phyloP scores from a whole-genome alignment of 768 basidiomycete species.

The Suillus subalutaceus region DNA sequence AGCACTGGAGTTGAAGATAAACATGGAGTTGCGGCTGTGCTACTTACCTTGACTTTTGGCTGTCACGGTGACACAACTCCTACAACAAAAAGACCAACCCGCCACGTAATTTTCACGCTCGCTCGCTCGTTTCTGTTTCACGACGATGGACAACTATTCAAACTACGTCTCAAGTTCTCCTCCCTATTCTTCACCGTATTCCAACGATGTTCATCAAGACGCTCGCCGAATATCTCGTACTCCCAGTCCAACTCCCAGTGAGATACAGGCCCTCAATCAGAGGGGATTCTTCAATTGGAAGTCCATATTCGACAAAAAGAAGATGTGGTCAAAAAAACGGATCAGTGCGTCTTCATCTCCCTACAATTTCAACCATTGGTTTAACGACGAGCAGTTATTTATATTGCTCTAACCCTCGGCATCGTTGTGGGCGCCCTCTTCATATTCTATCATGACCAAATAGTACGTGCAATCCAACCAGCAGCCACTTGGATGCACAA shows the following conservation, averaged over 20 bases:
- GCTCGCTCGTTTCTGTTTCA: slow-evolving; percentile 1
- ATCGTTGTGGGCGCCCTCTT: slow-evolving; percentile 55
- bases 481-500: slow-evolving; percentile 47
- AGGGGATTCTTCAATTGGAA: slow-evolving; percentile 50
- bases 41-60: not conserved
- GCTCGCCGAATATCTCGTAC: slow-evolving; percentile 39
- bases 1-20: not conserved
- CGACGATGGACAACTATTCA: slow-evolving; percentile 23
- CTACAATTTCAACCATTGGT: not conserved
- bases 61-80: slow-evolving; percentile 1
- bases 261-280: slow-evolving; percentile 45
- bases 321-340: slow-evolving; percentile 60
- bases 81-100: slow-evolving; percentile 6
- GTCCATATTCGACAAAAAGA: slow-evolving; percentile 45
- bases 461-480: slow-evolving; percentile 50
- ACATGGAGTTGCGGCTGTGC: not conserved
- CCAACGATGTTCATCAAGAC: slow-evolving; percentile 14
- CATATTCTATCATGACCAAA: slow-evolving; percentile 64
- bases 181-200: slow-evolving; percentile 12
- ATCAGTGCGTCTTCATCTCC: slow-evolving; percentile 45
- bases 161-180: slow-evolving; percentile 5
- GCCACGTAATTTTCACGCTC: not conserved
- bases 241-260: slow-evolving; percentile 69
- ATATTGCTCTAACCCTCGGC: slow-evolving; percentile 50
- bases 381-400: slow-evolving; percentile 40